Conservation (phyloP, 257 asterid species). For the Solanum bukasovii region DNA sequence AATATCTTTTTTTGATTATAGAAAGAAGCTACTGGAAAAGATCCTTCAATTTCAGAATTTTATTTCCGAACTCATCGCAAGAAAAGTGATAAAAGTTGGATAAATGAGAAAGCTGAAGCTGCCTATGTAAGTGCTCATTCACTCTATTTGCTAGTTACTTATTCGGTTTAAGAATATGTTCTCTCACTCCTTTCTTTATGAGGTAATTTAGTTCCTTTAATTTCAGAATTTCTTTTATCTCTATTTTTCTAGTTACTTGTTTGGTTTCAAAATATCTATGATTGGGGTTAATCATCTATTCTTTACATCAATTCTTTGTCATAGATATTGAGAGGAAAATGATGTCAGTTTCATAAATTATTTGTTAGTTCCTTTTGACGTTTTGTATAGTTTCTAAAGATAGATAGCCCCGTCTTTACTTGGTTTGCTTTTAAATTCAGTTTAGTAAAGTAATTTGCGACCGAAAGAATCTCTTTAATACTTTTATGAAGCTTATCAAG, state of each 20-base stretch:
- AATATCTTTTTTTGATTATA: neutral
- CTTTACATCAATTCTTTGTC: neutral
- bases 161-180: neutral
- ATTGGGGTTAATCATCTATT: neutral
- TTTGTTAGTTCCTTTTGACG: too few species aligned
- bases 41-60: neutral
- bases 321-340: neutral
- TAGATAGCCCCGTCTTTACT: too few species aligned
- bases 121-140: neutral
- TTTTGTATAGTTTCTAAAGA: too few species aligned
- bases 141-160: neutral
- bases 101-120: neutral
- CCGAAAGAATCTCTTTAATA: too few species aligned
- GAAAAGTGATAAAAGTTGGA: neutral
- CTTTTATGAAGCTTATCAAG: too few species aligned
- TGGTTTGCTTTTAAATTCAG: too few species aligned
- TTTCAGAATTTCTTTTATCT: neutral
- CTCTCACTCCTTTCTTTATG: neutral
- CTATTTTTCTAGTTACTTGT: neutral
- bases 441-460: too few species aligned
- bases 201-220: neutral
- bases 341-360: neutral
- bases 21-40: neutral
- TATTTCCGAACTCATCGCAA: neutral
- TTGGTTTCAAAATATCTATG: neutral